phyloP scores from a whole-genome alignment of 2,329 filamentous ascomycete species.

The Capronia epimyces region DNA sequence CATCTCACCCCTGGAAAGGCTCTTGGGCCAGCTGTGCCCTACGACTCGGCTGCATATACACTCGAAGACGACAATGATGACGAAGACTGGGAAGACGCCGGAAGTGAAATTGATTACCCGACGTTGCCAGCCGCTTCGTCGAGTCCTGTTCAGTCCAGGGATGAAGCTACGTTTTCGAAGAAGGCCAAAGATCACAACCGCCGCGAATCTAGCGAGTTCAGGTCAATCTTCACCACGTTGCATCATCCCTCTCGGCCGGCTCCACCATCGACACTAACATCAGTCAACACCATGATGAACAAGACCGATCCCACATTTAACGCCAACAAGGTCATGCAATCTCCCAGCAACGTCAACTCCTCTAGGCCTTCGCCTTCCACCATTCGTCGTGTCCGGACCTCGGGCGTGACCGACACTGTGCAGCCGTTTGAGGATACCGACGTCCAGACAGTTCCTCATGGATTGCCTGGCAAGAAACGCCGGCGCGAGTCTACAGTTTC shows the following conservation, averaged over 20 bases:
- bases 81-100: constrained; percentile 26
- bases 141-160: constrained; percentile 8
- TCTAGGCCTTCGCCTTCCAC: constrained; percentile 34
- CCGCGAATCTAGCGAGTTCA: constrained; percentile 30
- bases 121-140: constrained; percentile 29
- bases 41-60: constrained; percentile 28
- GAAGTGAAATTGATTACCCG: constrained; percentile 36
- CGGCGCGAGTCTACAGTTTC: constrained; percentile 26
- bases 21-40: constrained; percentile 24
- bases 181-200: constrained; percentile 30
- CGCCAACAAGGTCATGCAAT: constrained; percentile 20
- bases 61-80: constrained; percentile 24
- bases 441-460: constrained; percentile 29
- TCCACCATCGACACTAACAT: constrained; percentile 17
- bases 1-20: constrained; percentile 20
- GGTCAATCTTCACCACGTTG: constrained; percentile 30
- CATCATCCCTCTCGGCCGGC: constrained; percentile 24
- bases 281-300: constrained; percentile 24
- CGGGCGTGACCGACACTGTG: constrained; percentile 26
- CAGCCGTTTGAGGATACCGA: constrained; percentile 28
- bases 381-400: constrained; percentile 40
- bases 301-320: constrained; percentile 18
- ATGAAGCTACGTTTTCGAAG: constrained; percentile 17
- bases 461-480: constrained; percentile 33
- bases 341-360: constrained; percentile 34